These are phyloP conservation scores for Puccinellia tenuiflora DNA, from an alignment of 176 grass and related monocot genomes.

Conservation along the genomic window DNA sequence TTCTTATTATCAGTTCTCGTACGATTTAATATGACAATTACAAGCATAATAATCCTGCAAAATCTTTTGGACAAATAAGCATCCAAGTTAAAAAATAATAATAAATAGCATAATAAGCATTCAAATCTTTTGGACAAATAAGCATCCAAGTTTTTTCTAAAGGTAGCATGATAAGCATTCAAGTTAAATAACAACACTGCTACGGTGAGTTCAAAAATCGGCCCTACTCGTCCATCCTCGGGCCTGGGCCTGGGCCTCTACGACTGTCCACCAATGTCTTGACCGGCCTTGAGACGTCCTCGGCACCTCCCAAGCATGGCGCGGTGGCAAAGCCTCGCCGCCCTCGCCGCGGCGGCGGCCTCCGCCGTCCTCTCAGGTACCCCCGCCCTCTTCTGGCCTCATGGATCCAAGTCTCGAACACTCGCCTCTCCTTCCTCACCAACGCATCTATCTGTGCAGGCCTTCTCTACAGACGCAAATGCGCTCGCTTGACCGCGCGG, in stretches of 20 bases:
- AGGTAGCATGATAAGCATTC: too few species aligned
- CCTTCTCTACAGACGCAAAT: slow-evolving; percentile 45
- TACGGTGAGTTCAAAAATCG: neutral
- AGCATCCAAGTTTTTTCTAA: too few species aligned
- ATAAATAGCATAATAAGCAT: too few species aligned
- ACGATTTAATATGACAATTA: too few species aligned
- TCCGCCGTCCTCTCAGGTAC: slow-evolving; percentile 46
- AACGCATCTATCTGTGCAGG: slow-evolving; percentile 17
- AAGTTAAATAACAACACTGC: neutral
- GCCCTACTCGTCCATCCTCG: neutral
- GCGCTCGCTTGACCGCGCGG: slow-evolving; percentile 22
- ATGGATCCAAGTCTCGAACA: neutral
- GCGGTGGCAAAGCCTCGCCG: slow-evolving; percentile 28
- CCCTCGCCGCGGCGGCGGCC: slow-evolving; percentile 22
- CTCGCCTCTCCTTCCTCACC: neutral
- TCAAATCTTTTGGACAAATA: too few species aligned
- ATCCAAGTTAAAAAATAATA: too few species aligned
- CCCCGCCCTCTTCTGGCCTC: neutral
- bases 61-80: too few species aligned
- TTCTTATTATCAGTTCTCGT: too few species aligned
- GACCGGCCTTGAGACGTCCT: neutral
- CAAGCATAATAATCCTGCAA: too few species aligned
- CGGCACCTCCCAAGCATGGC: slow-evolving; percentile 28
- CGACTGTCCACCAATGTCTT: neutral
- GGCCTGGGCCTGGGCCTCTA: neutral